A percentile compares a stretch with the other conserved stretches of the same genome.
Evolutionary conservation across 2,329 filamentous ascomycete species (phyloP).

Genomic region (Emmonsiellopsis sp.): DNA sequence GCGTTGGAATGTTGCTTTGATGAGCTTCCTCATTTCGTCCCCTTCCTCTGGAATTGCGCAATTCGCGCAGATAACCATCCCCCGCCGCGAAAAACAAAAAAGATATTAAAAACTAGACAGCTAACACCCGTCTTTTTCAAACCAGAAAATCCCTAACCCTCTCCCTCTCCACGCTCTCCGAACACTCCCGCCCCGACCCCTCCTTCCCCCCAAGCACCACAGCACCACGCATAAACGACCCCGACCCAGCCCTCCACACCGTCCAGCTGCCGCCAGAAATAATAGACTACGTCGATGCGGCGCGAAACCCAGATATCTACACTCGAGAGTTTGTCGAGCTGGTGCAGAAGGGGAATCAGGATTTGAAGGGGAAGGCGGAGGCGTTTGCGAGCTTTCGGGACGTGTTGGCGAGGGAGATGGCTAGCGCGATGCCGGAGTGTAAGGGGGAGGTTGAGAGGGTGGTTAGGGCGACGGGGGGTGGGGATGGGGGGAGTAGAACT

Average conservation of each 20-base stretch:
- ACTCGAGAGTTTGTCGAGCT: slow-evolving; percentile 58
- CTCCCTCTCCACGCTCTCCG: slow-evolving; percentile 45
- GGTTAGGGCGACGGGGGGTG: slow-evolving; percentile 30
- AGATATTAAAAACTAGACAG: neutral
- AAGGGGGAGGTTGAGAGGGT: slow-evolving; percentile 44
- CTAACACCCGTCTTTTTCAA: slow-evolving; percentile 2
- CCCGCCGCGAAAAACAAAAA: neutral
- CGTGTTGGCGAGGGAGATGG: slow-evolving; percentile 50
- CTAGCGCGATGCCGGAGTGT: slow-evolving; percentile 49
- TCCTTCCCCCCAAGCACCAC: slow-evolving; percentile 8
- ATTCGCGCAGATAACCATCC: neutral
- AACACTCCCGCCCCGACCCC: slow-evolving; percentile 25
- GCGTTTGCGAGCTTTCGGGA: slow-evolving; percentile 52
- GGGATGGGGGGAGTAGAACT: neutral
- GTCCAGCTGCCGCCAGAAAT: slow-evolving; percentile 53
- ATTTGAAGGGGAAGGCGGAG: slow-evolving; percentile 51
- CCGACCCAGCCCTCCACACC: slow-evolving; percentile 38
- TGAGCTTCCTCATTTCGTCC: neutral
- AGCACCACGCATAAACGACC: slow-evolving; percentile 3
- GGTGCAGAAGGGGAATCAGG: slow-evolving; percentile 54
- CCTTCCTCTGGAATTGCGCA: too few relatives aligned
- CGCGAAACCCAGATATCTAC: slow-evolving; percentile 59
- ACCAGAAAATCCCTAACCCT: slow-evolving; percentile 34
- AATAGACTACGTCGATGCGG: slow-evolving; percentile 53
- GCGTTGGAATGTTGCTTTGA: neutral